phyloP scores from a whole-genome alignment of 2,329 filamentous ascomycete genomes.

The Periconia sp. region DNA sequence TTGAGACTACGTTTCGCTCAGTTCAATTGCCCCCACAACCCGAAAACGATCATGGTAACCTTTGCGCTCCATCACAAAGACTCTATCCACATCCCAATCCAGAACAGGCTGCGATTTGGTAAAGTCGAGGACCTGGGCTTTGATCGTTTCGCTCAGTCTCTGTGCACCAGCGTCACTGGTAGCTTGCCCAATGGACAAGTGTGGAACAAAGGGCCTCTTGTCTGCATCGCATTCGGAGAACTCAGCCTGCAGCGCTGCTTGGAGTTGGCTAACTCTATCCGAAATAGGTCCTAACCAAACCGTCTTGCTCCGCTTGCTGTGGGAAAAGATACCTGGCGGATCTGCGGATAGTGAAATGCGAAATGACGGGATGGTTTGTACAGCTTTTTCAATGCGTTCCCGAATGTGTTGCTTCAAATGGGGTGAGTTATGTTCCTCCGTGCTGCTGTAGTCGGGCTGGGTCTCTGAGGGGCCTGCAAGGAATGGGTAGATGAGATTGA shows the following conservation, averaged over 20 bases:
- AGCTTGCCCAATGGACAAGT: constrained; percentile 31
- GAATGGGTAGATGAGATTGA: constrained; percentile 36
- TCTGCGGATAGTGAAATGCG: constrained; percentile 22
- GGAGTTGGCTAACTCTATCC: constrained; percentile 17
- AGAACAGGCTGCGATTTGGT: constrained; percentile 5
- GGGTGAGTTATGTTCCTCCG: constrained; percentile 6
- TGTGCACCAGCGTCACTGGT: constrained; percentile 11
- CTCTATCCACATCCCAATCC: constrained; percentile 27
- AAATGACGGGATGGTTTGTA: constrained; percentile 18
- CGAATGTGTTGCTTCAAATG: constrained; percentile 18
- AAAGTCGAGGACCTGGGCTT: constrained; percentile 12
- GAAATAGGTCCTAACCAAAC: constrained; percentile 27
- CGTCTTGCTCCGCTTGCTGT: constrained; percentile 22
- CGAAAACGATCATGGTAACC: constrained; percentile 27
- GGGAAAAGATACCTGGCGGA: constrained; percentile 18
- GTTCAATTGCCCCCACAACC: constrained; percentile 16
- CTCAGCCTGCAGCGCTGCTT: constrained; percentile 27
- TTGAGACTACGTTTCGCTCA: constrained; percentile 6
- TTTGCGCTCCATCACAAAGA: constrained; percentile 30
- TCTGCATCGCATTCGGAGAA: constrained; percentile 27
- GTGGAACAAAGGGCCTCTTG: constrained; percentile 23
- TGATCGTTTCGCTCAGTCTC: constrained; percentile 17
- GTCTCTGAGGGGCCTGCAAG: constrained; percentile 19
- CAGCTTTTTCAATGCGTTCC: constrained; percentile 21
- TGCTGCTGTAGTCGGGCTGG: constrained; percentile 1